Evolutionary conservation across 371 early-diverging fungal species (phyloP), one percentile per base, ranked within the genome.

Genomic region (Mucor lusitanicus): DNA sequence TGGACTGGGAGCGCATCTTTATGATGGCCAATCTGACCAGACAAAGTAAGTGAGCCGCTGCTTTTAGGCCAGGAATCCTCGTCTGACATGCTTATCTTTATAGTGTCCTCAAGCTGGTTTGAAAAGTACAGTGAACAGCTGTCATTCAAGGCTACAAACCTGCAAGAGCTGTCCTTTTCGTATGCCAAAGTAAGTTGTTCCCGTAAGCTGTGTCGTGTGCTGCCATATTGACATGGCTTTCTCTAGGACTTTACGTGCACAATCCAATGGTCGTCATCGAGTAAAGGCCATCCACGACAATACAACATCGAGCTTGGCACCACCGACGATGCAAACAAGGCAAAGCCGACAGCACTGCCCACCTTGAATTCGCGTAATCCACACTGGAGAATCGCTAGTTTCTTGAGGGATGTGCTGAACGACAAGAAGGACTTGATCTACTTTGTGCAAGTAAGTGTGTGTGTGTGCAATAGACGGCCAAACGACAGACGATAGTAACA

Each of bases 1-100:
- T 69, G 11, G 84, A 84, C 59, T 81, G 81, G 81, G 84, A 84
- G 59, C 65, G 77, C 6, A 71, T 78, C 5, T 81, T 78, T 50
- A 84, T 84, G 84, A 84, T 84, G 84, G 70, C 68, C 11, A 77
- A 81, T 61, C 55, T 84, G 40, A 72, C 79, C 6, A 71, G 80
- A 54, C 82, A 81, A 68, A 67, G 81, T 81, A 74, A 63, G 12
- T 40, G 40, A 19, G 40, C 35, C 23, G 27, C 60, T 46, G 7
- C 17, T 46, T 11, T 33, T 33, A 33, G 2, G 19, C 30, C 1
- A 2, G 23, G 13, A 25, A 23, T 25, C 23, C 12, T 50, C 7
- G 1, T 11, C 23, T 50, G 21, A 50, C 15, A 30, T 13, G 59
- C 21, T n/a, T 33, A n/a, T 23, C 19, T 64, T n/a, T 48, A 17